Percentiles rank a stretch among this genome's conserved stretches.
These are phyloP conservation scores for Sporothrix inflata DNA, from an alignment of 2,329 filamentous ascomycete genomes.

Conservation along the genomic window DNA sequence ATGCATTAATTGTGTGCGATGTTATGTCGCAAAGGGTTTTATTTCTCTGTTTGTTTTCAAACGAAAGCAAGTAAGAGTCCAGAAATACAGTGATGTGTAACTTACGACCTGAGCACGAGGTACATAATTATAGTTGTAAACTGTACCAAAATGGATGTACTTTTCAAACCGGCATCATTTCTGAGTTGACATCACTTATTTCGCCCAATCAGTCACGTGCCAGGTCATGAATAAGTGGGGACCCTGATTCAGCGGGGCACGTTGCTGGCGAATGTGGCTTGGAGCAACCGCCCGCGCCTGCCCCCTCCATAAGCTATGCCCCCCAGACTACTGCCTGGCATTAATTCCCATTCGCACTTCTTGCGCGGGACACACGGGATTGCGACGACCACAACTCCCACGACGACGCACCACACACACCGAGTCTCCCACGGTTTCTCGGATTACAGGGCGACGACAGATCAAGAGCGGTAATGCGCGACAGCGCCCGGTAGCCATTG, in stretches of 20 bases:
- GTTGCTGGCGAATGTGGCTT: constrained; percentile 1
- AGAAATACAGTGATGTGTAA: not conserved
- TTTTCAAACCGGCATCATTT: not conserved
- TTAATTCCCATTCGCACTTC: constrained; percentile 8
- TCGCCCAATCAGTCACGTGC: not conserved
- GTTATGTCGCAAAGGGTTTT: no score
- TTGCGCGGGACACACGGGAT: not conserved
- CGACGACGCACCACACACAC: not conserved
- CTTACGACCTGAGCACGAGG: not conserved
- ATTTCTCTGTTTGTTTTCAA: no score
- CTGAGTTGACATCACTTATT: not conserved
- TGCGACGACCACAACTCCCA: constrained; percentile 3
- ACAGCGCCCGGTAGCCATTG: constrained; percentile 15
- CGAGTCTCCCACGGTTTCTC: not conserved
- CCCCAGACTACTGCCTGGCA: constrained; percentile 12
- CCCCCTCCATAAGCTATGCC: constrained; percentile 3
- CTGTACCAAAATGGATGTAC: not conserved
- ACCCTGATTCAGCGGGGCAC: not conserved
- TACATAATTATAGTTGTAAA: not conserved
- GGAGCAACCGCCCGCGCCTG: not conserved
- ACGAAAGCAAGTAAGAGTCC: no score
- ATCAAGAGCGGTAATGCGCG: constrained; percentile 19
- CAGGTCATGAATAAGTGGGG: not conserved
- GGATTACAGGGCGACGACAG: not conserved
- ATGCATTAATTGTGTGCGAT: no score